Evolutionary conservation across 345 rosid genomes (phyloP), one percentile per base, ranked within the genome.

Genomic region (Hibiscus mutabilis): DNA sequence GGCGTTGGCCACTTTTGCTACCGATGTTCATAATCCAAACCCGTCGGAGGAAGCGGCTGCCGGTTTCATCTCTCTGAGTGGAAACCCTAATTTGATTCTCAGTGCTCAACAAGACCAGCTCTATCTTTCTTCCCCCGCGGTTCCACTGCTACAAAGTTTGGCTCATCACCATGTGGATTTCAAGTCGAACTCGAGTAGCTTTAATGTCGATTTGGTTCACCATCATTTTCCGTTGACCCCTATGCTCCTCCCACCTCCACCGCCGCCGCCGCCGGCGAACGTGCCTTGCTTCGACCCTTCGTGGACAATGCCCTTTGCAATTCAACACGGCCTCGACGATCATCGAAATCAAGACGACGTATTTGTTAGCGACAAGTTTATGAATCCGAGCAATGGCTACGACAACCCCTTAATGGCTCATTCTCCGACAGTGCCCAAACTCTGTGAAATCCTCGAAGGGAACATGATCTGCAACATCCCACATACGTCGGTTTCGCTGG

Each of bases 61-160:
- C 27, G 49, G 81, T 76, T 77, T 86, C 79, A 81, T 83, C 71
- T 66, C 91, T 51, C 60, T 76, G 47, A 79, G 59, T 71, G 74
- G 71, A 85, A 88, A 83, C 87, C 87, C 90, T 85, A 88, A 71
- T 69, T 69, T 83, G 74, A 73, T 79, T 74, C 61, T 80, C n/a
- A 63, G 9, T 46, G 42, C 66, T 27, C 79, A 66, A 49, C 81
- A 78, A 1, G 81, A 78, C 73, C 86, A 80, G 6, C 75, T 84
- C 68, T 78, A 76, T 72, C 76, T 80, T 10, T 66, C 85, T 10
- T 66, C 85, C 4, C 72, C 85, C 1, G 68, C 85, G 29, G 59
- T 82, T 80, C 31, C 82, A 70, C 42, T 65, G 59, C 68, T 87
- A 2, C 85, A 87, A 55, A 84, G 77, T 65, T 75, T 86, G 74